Conservation (phyloP, 129 eudicot genomes). For the Logfia minima region DNA sequence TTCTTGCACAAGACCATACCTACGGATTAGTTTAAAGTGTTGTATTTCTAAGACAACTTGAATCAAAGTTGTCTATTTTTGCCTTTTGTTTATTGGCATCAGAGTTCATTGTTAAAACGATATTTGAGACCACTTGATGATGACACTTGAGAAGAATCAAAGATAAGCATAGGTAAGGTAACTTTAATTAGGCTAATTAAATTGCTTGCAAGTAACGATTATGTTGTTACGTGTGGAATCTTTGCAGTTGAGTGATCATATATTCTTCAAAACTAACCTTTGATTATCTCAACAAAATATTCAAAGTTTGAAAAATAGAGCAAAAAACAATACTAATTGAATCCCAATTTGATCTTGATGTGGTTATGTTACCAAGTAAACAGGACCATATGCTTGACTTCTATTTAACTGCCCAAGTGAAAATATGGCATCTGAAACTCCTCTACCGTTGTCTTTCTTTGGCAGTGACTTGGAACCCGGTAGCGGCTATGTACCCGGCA, state of each 20-base stretch:
- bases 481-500: too few relatives aligned
- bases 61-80: too few relatives aligned
- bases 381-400: constrained; percentile 24
- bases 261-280: constrained; percentile 14
- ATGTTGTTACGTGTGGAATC: not conserved
- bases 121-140: not conserved
- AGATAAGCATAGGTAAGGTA: not conserved
- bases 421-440: constrained; percentile 41
- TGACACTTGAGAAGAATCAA: not conserved
- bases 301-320: not conserved
- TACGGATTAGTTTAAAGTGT: too few relatives aligned
- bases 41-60: too few relatives aligned
- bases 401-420: not conserved
- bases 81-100: not conserved
- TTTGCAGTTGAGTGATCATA: not conserved
- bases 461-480: not conserved
- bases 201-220: not conserved
- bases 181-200: not conserved
- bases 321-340: not conserved
- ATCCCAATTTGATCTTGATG: not conserved
- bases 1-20: not conserved
- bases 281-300: not conserved
- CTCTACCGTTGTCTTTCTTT: constrained; percentile 24
- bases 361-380: constrained; percentile 61
- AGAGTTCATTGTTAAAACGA: not conserved